phyloP scores from a whole-genome alignment of 495 filamentous ascomycete genomes.

The Sabuloglossum arenarium region DNA sequence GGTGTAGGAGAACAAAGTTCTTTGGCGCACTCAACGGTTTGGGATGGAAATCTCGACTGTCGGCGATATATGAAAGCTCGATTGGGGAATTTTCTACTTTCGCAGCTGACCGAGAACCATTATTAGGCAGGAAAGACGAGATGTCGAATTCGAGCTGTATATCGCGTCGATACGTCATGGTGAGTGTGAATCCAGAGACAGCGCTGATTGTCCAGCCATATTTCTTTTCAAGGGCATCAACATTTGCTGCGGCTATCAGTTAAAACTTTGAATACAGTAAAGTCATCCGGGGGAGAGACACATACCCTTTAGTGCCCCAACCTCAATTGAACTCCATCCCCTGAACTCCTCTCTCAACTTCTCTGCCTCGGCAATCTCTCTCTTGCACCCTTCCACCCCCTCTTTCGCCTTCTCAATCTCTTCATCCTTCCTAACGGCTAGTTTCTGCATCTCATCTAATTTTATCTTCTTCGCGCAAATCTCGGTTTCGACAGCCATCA shows the following conservation, averaged over 20 bases:
- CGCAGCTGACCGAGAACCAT: background rate
- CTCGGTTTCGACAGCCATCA: conserved; percentile 41
- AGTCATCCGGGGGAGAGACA: background rate
- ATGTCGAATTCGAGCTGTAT: conserved; percentile 61
- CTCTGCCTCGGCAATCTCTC: conserved; percentile 68
- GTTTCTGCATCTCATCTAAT: conserved; percentile 38
- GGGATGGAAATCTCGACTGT: conserved; percentile 26
- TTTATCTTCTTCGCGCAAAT: conserved; percentile 44
- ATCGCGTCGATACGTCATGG: conserved; percentile 58
- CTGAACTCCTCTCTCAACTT: conserved; percentile 67
- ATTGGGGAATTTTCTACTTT: conserved; percentile 16
- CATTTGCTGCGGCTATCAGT: conserved; percentile 28
- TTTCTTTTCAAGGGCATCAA: conserved; percentile 41
- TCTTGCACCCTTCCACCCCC: conserved; percentile 42
- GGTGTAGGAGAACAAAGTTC: conserved; percentile 50
- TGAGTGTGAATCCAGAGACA: conserved; percentile 36
- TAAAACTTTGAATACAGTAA: background rate
- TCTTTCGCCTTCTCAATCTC: conserved; percentile 35
- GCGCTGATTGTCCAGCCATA: conserved; percentile 62
- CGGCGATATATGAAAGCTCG: conserved; percentile 32
- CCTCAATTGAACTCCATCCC: conserved; percentile 69
- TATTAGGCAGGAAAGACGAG: conserved; percentile 28
- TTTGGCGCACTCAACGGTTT: conserved; percentile 27
- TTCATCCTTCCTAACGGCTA: conserved; percentile 40
- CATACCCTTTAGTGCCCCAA: conserved; percentile 50